These are phyloP conservation scores for Kluyveromyces wickerhamii DNA, from an alignment of 805 yeast species.

Conservation along the genomic window DNA sequence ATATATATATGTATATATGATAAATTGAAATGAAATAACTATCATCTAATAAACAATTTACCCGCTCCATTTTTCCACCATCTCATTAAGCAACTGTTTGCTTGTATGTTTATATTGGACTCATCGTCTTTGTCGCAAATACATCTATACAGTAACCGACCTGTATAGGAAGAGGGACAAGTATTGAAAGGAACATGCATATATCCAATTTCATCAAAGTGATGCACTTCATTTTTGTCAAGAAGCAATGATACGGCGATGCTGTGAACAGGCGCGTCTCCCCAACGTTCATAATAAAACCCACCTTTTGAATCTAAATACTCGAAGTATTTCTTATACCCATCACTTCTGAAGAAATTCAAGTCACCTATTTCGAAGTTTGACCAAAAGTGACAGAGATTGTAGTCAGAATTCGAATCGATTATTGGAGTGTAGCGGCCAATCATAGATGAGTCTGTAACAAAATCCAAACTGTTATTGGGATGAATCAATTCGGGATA, in stretches of 20 bases:
- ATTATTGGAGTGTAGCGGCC: slow-evolving; percentile 35
- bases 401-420: slow-evolving; percentile 50
- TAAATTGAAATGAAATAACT: neutral
- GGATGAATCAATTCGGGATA: slow-evolving; percentile 40
- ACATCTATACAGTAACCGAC: slow-evolving; percentile 52
- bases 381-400: slow-evolving; percentile 82
- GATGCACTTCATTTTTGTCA: slow-evolving; percentile 54
- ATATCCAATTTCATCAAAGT: slow-evolving; percentile 79
- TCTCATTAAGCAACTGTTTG: slow-evolving; percentile 56
- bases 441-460: slow-evolving; percentile 46
- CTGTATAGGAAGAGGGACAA: slow-evolving; percentile 46
- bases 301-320: slow-evolving; percentile 63
- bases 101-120: slow-evolving; percentile 33
- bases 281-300: slow-evolving; percentile 87
- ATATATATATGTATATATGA: too few species aligned
- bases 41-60: slow-evolving; percentile 20
- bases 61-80: slow-evolving; percentile 74
- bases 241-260: slow-evolving; percentile 56
- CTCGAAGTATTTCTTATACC: slow-evolving; percentile 54
- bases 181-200: slow-evolving; percentile 61
- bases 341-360: slow-evolving; percentile 60
- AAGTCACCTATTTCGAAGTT: slow-evolving; percentile 74
- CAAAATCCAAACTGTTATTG: slow-evolving; percentile 28
- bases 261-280: slow-evolving; percentile 89
- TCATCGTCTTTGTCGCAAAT: slow-evolving; percentile 45